Evolutionary conservation across 345 rosid genomes (phyloP), one percentile per base, ranked within the genome.

Genomic region (Citrus australasica): DNA sequence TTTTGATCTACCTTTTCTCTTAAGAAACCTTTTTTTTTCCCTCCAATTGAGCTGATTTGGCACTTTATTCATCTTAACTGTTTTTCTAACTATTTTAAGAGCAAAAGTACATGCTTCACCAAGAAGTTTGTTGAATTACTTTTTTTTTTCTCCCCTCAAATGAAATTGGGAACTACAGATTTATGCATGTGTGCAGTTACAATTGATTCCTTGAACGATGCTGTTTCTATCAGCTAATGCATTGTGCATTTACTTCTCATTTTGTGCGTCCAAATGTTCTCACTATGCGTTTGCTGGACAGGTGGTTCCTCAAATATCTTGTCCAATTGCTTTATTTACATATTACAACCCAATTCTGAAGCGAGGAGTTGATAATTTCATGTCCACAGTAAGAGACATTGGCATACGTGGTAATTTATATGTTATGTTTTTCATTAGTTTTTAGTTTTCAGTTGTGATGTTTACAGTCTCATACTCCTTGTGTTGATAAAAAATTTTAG

Each of bases 311-410:
- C 85, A 90, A 76, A 66, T 96, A 73, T 89, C 98, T 69, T 92
- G 93, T 80, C 99, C 91, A 30, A 32, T 92, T 87, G 95, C 94
- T 62, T 81, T 96, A 82, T 92, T 94, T 83, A 89, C 97, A 6
- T 93, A 96, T 82, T 92, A 90, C 89, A 94, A 96, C 83, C 98
- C 94, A 11, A 92, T 93, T 78, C 85, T 94, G 35, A 87, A 91
- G 83, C 87, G 91, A 11, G 98, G 98, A 53, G 81, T 87, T 61
- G 94, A 83, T 40, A 88, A 87, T 75, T 94, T 92, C 74, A 90
- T 94, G 93, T 82, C 91, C 67, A 80, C 83, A 75, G 77, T 92
- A 68, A 89, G 85, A 78, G 89, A 92, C 73, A 78, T 60, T 51
- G 98, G 99, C 25, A 85, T 96, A 76, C 97, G 84, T 28, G 97